These are phyloP conservation scores for Cyanidioschyzon merolae DNA, from an alignment of 23 red algal species.

Conservation along the genomic window DNA sequence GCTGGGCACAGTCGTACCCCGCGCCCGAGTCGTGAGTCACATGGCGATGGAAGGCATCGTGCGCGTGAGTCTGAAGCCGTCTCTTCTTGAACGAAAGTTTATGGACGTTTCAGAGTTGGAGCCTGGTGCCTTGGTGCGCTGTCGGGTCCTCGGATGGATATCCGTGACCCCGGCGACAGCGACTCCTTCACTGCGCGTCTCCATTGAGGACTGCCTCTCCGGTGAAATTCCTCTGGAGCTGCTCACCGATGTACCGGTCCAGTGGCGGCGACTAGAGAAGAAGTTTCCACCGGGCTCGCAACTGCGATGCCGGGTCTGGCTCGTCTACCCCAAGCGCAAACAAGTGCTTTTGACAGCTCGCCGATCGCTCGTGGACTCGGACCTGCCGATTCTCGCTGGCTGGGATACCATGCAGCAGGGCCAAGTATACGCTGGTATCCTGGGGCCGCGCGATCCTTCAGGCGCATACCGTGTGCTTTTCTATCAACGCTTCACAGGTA, in stretches of 20 bases:
- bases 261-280: not conserved
- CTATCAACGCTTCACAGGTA: not conserved
- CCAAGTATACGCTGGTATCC: not conserved
- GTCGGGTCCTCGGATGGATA: not conserved
- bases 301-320: not conserved
- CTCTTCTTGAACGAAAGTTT: not conserved
- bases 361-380: not conserved
- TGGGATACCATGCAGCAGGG: not conserved
- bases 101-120: not conserved
- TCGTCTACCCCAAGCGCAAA: not conserved
- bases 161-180: not conserved
- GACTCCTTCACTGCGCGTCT: not conserved
- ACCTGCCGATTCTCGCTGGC: not conserved
- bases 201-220: not conserved
- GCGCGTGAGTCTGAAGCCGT: constrained; percentile 1
- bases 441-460: not conserved
- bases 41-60: constrained; percentile 3
- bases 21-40: not conserved
- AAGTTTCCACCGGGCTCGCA: not conserved
- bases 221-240: not conserved
- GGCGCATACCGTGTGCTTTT: not conserved
- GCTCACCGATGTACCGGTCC: not conserved
- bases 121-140: not conserved
- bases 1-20: not conserved
- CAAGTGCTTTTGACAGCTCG: not conserved